Conservation (phyloP, 805 yeast species). For the Geotrichum ghanense region DNA sequence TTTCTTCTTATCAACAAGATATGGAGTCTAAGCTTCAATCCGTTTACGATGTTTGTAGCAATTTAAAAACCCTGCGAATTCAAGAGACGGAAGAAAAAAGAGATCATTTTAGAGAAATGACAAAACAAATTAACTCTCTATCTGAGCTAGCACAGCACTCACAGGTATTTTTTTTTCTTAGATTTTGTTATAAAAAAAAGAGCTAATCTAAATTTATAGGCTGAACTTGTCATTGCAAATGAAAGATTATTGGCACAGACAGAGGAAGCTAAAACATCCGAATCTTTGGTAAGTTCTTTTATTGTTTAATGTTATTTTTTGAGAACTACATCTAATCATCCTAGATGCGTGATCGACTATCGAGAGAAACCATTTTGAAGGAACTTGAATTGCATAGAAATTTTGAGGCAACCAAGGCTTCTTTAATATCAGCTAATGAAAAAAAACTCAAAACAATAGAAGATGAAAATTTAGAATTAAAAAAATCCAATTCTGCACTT, state of each 20-base stretch:
- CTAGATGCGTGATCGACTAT: background rate
- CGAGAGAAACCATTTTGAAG: background rate
- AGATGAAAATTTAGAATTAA: background rate
- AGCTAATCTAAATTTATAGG: background rate
- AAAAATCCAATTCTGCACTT: background rate
- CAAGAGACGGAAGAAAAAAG: background rate
- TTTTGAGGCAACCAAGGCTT: background rate
- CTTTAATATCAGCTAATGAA: background rate
- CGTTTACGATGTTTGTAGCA: background rate
- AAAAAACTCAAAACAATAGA: background rate
- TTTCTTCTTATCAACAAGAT: background rate
- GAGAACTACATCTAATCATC: background rate
- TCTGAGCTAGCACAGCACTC: background rate
- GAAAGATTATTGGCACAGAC: background rate
- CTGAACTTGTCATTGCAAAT: background rate
- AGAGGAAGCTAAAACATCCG: background rate
- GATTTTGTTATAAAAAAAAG: background rate
- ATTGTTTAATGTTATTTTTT: background rate
- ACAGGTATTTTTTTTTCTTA: background rate
- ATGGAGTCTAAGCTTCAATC: background rate
- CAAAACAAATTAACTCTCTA: background rate
- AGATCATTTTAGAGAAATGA: background rate
- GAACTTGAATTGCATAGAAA: background rate
- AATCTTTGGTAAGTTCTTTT: background rate
- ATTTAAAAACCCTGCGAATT: background rate